Percentiles rank a stretch among this genome's conserved stretches.
Evolutionary conservation across 2,329 filamentous ascomycete species (phyloP).

Genomic region (Nakataea oryzae): DNA sequence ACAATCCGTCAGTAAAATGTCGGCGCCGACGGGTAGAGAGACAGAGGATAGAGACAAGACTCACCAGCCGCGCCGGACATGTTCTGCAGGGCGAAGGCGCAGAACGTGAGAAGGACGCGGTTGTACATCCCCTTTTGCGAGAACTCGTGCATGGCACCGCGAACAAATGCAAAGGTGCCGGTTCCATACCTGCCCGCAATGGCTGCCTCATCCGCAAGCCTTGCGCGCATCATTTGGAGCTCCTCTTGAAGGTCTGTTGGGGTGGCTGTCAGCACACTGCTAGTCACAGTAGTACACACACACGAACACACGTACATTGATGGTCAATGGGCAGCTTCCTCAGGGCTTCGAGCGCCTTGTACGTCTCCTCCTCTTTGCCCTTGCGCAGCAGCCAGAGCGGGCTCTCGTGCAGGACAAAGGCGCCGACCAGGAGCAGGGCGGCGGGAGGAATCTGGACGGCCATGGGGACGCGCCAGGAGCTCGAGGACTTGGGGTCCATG

Average conservation of each 20-base stretch:
- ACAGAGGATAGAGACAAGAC: not conserved
- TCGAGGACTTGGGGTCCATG: slow-evolving; percentile 19
- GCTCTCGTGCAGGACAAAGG: slow-evolving; percentile 29
- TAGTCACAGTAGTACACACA: not conserved
- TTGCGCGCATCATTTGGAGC: slow-evolving; percentile 30
- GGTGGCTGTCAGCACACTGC: not conserved
- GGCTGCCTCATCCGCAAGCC: slow-evolving; percentile 21
- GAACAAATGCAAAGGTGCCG: slow-evolving; percentile 21
- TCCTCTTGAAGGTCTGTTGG: slow-evolving; percentile 29
- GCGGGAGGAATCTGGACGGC: slow-evolving; percentile 34
- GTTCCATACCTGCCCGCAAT: slow-evolving; percentile 21
- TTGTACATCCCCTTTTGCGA: slow-evolving; percentile 28
- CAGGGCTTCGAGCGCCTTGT: slow-evolving; percentile 27
- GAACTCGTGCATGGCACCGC: slow-evolving; percentile 22
- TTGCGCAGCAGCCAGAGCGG: slow-evolving; percentile 32
- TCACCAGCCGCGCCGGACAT: slow-evolving; percentile 24
- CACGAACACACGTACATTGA: slow-evolving; percentile 2
- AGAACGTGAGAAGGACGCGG: slow-evolving; percentile 24
- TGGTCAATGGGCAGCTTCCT: slow-evolving; percentile 31
- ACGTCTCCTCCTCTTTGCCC: slow-evolving; percentile 26
- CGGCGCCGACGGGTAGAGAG: not conserved
- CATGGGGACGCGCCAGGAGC: slow-evolving; percentile 37
- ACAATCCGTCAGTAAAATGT: not conserved
- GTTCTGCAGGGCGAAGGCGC: slow-evolving; percentile 27
- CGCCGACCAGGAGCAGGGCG: slow-evolving; percentile 29